A percentile compares a stretch with the other conserved stretches of the same genome.
These are phyloP conservation scores for Coffea eugenioides DNA, from an alignment of 257 asterid species.

Conservation along the genomic window DNA sequence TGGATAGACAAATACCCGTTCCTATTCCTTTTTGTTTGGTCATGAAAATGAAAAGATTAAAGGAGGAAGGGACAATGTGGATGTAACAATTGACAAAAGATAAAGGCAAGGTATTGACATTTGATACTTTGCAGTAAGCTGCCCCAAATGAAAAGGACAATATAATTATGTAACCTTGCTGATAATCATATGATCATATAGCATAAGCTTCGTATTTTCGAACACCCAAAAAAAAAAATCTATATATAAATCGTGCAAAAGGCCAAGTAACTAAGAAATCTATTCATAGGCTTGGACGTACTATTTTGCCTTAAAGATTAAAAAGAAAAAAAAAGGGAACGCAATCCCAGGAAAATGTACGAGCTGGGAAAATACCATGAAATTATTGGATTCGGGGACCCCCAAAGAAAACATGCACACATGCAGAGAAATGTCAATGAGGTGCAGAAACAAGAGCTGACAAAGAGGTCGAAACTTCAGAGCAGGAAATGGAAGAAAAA, in stretches of 20 bases:
- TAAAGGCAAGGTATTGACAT: neutral
- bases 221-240: neutral
- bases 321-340: too few relatives aligned
- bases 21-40: neutral
- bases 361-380: neutral
- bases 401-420: constrained; percentile 10
- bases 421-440: constrained; percentile 12
- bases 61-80: neutral
- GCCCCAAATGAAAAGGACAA: neutral
- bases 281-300: neutral
- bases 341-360: neutral
- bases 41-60: neutral
- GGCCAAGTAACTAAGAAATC: neutral
- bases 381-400: neutral
- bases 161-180: neutral
- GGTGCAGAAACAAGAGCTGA: constrained; percentile 7
- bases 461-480: neutral
- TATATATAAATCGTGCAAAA: neutral
- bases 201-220: too few relatives aligned
- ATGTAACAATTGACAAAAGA: neutral
- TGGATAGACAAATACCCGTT: neutral
- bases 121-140: too few relatives aligned
- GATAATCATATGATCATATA: neutral
- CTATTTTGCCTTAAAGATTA: too few relatives aligned
- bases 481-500: constrained; percentile 31